A percentile compares a stretch with the other conserved stretches of the same genome.
These are phyloP conservation scores for Penicillium brevicompactum DNA, from an alignment of 2,329 filamentous ascomycete species.

Conservation along the genomic window DNA sequence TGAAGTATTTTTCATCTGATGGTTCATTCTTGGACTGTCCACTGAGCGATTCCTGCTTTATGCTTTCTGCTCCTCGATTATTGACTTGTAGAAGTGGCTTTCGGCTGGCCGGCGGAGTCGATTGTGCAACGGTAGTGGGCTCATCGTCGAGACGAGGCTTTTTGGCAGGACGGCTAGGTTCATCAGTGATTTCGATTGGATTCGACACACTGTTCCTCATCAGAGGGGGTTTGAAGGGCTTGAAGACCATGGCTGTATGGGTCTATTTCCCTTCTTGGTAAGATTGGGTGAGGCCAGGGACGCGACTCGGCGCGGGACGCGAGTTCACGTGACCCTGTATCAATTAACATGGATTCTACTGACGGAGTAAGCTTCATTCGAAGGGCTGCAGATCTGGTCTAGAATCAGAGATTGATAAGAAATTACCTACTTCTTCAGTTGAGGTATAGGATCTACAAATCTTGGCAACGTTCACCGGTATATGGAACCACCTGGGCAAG, in stretches of 20 bases:
- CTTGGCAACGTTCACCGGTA: not conserved
- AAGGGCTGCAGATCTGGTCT: not conserved
- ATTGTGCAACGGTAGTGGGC: slow-evolving; percentile 6
- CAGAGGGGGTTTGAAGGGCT: slow-evolving; percentile 49
- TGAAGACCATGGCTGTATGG: slow-evolving; percentile 42
- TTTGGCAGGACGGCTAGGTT: slow-evolving; percentile 33
- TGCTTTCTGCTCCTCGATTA: slow-evolving; percentile 21
- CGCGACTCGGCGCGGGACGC: slow-evolving; percentile 20
- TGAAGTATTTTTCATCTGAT: slow-evolving; percentile 45
- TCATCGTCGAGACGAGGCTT: slow-evolving; percentile 36
- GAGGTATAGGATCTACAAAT: not conserved
- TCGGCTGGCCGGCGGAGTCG: slow-evolving; percentile 16
- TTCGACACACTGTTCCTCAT: slow-evolving; percentile 35
- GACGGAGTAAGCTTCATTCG: not conserved
- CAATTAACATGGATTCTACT: not conserved
- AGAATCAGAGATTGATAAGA: not conserved
- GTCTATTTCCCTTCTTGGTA: not conserved
- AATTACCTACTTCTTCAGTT: not conserved
- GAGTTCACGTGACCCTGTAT: slow-evolving; percentile 21
- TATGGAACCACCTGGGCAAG: not conserved
- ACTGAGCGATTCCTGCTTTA: slow-evolving; percentile 3
- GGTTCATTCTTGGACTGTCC: slow-evolving; percentile 6
- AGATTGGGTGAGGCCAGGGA: slow-evolving; percentile 7
- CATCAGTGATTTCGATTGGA: slow-evolving; percentile 2
- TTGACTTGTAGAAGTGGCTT: slow-evolving; percentile 38